Evolutionary conservation across 176 grass and related monocot genomes (phyloP).

Genomic region (Cenchrus americanus): DNA sequence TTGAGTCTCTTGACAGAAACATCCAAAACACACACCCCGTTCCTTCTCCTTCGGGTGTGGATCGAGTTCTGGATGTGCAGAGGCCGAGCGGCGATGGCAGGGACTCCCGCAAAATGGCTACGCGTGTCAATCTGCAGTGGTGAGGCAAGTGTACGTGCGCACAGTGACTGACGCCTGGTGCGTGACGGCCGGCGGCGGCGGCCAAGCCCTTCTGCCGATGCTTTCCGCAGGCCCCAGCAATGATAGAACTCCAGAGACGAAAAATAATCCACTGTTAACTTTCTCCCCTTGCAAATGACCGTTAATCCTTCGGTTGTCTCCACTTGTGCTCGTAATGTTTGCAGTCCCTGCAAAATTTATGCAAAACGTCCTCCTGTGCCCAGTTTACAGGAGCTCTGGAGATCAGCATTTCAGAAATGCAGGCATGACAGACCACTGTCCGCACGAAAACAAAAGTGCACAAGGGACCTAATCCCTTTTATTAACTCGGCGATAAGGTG

Average conservation of each 20-base stretch:
- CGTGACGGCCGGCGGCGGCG: no score
- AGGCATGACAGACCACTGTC: no score
- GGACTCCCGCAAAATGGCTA: neutral
- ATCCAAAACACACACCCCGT: neutral
- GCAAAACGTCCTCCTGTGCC: neutral
- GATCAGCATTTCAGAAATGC: neutral
- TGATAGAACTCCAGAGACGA: neutral
- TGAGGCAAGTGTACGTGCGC: neutral
- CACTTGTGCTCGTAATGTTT: neutral
- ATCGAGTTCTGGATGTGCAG: slow-evolving; percentile 13
- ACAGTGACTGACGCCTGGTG: neutral
- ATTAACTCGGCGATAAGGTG: slow-evolving; percentile 5
- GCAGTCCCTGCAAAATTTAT: neutral
- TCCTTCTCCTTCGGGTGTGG: neutral
- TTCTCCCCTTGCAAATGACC: neutral
- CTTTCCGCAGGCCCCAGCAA: neutral
- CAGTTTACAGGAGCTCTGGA: neutral
- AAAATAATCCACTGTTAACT: neutral
- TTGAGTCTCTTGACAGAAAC: slow-evolving; percentile 1
- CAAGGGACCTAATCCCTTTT: slow-evolving; percentile 15
- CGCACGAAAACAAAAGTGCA: no score
- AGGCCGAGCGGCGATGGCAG: neutral
- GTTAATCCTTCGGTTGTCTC: neutral
- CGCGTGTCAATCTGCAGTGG: neutral
- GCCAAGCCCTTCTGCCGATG: neutral